Evolutionary conservation across 331 rosid species (phyloP).

Genomic region (Spiraea crenata): DNA sequence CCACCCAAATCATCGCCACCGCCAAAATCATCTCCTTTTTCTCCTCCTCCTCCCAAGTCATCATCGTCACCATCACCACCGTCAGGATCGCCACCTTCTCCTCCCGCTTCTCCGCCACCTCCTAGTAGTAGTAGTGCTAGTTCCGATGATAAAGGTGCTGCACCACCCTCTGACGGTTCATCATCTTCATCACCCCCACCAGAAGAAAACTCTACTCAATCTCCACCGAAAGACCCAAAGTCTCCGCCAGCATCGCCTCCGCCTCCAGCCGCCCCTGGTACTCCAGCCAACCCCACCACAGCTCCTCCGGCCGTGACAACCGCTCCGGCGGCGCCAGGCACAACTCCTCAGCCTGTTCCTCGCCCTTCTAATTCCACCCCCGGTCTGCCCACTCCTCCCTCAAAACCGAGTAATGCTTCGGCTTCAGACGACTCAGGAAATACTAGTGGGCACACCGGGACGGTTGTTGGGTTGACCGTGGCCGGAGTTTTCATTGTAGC

Average conservation of each 20-base stretch:
- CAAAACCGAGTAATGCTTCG: neutral
- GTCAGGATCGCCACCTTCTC: slow-evolving; percentile 14
- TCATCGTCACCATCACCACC: neutral
- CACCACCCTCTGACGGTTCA: neutral
- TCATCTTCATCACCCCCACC: neutral
- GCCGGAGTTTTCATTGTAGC: slow-evolving; percentile 47
- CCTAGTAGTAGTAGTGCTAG: neutral
- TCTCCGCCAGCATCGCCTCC: slow-evolving; percentile 21
- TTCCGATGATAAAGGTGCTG: neutral
- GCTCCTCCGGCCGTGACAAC: neutral
- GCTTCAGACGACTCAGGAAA: neutral
- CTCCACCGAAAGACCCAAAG: slow-evolving; percentile 10
- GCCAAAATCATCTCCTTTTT: neutral
- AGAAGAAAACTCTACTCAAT: neutral
- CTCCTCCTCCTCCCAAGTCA: slow-evolving; percentile 5
- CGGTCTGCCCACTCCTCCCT: slow-evolving; percentile 11
- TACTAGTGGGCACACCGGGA: slow-evolving; percentile 6
- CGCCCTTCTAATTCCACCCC: neutral
- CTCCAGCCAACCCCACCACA: slow-evolving; percentile 6
- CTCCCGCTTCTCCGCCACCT: slow-evolving; percentile 17
- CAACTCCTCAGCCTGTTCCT: neutral
- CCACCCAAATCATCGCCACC: slow-evolving; percentile 13
- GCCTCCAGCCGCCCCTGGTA: slow-evolving; percentile 18
- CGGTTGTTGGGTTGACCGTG: slow-evolving; percentile 40
- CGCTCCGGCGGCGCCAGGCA: slow-evolving; percentile 17